Evolutionary conservation across 345 rosid genomes (phyloP), one percentile per base, ranked within the genome.

Genomic region (Salix udensis): DNA sequence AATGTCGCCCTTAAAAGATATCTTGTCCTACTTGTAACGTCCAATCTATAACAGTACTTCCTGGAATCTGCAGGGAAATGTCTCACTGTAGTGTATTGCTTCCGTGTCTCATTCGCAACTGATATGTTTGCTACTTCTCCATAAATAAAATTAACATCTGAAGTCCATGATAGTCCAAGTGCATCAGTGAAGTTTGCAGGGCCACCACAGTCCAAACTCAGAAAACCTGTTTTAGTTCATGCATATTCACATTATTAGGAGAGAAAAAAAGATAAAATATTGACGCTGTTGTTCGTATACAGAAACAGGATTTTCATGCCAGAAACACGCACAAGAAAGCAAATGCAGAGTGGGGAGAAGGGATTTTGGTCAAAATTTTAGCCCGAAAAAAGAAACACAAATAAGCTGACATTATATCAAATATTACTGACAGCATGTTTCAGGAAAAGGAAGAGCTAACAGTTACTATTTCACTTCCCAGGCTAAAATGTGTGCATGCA

Each of bases 201-300:
- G 30, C 97, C 97, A 64, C 99, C 99, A 81, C 99, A 96, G 77
- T 92, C 87, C 83, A 96, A 85, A 82, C 99, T 96, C 80, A 96
- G 90, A 82, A 94, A 96, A 82, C 97, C 99, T 94, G 92, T 71
- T 28, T 70, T 73, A 80, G 78, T 68, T 55, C 40, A 44, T 7
- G 68, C 21, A 48, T 19, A 34, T 65, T 75, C 30, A 46, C 4
- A 23, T 66, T 26, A 72, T 66, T 30, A 65, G 39, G 37, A 34
- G 36, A 34, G 36, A 23, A 6, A 11, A 7, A 67, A 39, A 5
- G 37, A 36, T 5, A 5, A 36, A 30, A 36, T 5, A 36, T 36
- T 74, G 55, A 31, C 28, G 23, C n/a, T 58, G 62, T 10, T 58
- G 62, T 58, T n/a, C 13, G 24, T 4, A n/a, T n/a, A 24, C 15